Base-by-base conservation (phyloP, 331 rosid genomes). In the Malus hybrid region DNA sequence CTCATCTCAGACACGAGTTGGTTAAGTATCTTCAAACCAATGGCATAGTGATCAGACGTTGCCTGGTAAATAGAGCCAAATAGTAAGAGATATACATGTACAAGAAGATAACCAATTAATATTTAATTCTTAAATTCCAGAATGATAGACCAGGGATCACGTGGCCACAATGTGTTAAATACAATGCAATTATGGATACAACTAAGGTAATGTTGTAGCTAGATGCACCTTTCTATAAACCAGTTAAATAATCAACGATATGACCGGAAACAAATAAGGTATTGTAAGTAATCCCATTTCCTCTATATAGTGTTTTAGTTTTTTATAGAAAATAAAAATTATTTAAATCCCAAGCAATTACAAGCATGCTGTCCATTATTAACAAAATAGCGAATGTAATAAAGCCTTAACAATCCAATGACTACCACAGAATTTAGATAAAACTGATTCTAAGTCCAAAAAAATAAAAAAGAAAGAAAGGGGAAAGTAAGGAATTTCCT, bases 1-100 rank as follows among this genome's bases (percentile, higher is more conserved):
- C 92, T 95, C 97, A 95, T 92, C 92, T 95, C 99, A 74, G 97
- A 90, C 72, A 92, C 92, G 75, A 95, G 96, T 83, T 95, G 99
- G 83, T 91, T 95, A 59, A 95, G 83, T 78, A 95, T 92, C 97
- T 89, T 95, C 89, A 95, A 86, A 75, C 97, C 99, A 76, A 95
- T 95, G 69, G 93, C 93, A 85, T 85, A 95, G 84, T 90, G 99
- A 73, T 93, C 99, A 7, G 97, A 89, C 1, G 97, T 85, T 65
- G 96, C 97, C 97, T 95, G 89, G 75, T 36, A 55, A 44, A 50
- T 52, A 52, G 10, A 16, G 57, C 20, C 2, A 52, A 16, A 52
- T 2, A 52, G 57, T 16, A 52, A 2, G 57, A 52, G 57, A 52
- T 52, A 52, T 16, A 52, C 57, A 52, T 52, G 10, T 16, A 52